phyloP scores from a whole-genome alignment of 306 rosid genomes.

The Dalbergia cochinchinensis region DNA sequence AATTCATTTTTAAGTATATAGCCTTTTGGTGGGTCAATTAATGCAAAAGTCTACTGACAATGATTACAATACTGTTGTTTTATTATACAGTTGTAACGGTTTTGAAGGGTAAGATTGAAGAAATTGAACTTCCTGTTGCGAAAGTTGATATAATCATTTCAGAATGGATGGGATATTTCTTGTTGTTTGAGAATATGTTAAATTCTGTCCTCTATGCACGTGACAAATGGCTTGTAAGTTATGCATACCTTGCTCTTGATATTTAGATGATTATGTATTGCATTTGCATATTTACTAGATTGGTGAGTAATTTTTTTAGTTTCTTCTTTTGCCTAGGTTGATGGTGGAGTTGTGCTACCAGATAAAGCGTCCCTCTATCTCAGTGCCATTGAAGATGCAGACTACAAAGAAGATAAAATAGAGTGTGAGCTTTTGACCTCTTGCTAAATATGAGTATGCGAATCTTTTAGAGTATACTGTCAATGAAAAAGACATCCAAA shows the following conservation, averaged over 20 bases:
- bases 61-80: slow-evolving; percentile 35
- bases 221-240: slow-evolving; percentile 98
- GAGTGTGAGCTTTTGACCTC: slow-evolving; percentile 76
- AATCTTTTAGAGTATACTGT: slow-evolving; percentile 32
- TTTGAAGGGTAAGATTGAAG: slow-evolving; percentile 96
- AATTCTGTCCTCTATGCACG: slow-evolving; percentile 95
- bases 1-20: slow-evolving; percentile 10
- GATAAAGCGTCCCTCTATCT: slow-evolving; percentile 86
- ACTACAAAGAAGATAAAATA: slow-evolving; percentile 97
- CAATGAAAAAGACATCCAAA: slow-evolving; percentile 13
- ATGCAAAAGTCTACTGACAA: slow-evolving; percentile 14
- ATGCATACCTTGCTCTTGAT: neutral
- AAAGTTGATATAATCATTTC: slow-evolving; percentile 96
- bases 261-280: neutral
- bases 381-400: slow-evolving; percentile 97
- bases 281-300: neutral
- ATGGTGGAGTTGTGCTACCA: slow-evolving; percentile 85
- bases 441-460: slow-evolving; percentile 26
- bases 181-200: slow-evolving; percentile 96
- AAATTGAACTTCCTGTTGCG: slow-evolving; percentile 89
- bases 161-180: slow-evolving; percentile 99
- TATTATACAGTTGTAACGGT: slow-evolving; percentile 79
- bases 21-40: slow-evolving; percentile 23
- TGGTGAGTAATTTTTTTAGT: slow-evolving; percentile 1
- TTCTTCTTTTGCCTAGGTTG: slow-evolving; percentile 59